phyloP scores from a whole-genome alignment of 306 rosid genomes.

The Castanospermum australe region DNA sequence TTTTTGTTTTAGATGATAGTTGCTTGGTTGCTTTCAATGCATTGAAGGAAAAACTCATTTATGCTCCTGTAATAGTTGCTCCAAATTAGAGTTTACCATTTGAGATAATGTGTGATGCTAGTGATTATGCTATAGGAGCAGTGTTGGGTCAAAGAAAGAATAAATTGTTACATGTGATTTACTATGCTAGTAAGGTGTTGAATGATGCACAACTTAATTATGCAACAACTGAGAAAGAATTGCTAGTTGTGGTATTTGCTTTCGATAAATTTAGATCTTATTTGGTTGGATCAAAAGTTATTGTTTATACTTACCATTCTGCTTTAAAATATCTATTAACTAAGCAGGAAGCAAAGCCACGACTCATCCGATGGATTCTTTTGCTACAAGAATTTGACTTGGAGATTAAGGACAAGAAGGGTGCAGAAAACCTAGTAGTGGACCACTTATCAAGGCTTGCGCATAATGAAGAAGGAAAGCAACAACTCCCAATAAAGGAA shows the following conservation, averaged over 20 bases:
- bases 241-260: background rate
- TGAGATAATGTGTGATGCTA: no score
- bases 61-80: no score
- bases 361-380: background rate
- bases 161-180: no score
- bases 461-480: no score
- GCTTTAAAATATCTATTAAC: background rate
- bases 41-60: no score
- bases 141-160: no score
- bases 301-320: background rate
- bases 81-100: no score
- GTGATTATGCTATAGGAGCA: no score
- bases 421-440: background rate
- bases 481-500: background rate
- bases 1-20: no score
- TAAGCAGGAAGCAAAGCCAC: background rate
- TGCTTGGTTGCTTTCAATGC: no score
- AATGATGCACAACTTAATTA: background rate
- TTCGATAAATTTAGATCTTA: background rate
- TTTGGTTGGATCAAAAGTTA: background rate
- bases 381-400: background rate
- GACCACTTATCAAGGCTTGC: background rate
- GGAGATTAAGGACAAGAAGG: background rate
- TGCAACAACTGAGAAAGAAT: background rate
- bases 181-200: no score